Evolutionary conservation across 352 stramenopile species (phyloP).

Genomic region (Phytophthora macrochlamydospora): DNA sequence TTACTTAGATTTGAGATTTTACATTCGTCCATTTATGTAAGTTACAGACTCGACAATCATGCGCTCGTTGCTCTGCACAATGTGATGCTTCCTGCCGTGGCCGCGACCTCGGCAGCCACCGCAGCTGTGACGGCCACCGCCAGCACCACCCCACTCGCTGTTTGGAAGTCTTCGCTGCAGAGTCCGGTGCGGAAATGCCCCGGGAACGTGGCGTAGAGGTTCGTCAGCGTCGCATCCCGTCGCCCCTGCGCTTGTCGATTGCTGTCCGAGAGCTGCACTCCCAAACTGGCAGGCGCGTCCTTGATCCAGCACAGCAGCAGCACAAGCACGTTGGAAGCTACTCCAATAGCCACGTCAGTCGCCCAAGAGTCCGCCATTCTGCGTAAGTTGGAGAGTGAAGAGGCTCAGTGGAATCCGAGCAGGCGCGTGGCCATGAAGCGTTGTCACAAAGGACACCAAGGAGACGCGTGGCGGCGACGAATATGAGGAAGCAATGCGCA

Average conservation of each 20-base stretch:
- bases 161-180: slow-evolving; percentile 25
- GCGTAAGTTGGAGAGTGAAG: slow-evolving; percentile 9
- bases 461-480: background rate
- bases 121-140: slow-evolving; percentile 22
- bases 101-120: slow-evolving; percentile 19
- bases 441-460: background rate
- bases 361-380: slow-evolving; percentile 23
- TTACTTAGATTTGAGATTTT: too few species aligned
- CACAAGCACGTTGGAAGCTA: slow-evolving; percentile 16
- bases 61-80: slow-evolving; percentile 7
- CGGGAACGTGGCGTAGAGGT: slow-evolving; percentile 25
- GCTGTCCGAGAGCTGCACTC: slow-evolving; percentile 23
- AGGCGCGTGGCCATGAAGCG: slow-evolving; percentile 25
- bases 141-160: slow-evolving; percentile 24
- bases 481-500: background rate
- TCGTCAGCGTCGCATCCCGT: slow-evolving; percentile 1
- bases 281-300: slow-evolving; percentile 11
- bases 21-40: background rate
- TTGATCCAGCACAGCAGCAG: slow-evolving; percentile 27
- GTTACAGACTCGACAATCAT: slow-evolving; percentile 5
- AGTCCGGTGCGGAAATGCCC: slow-evolving; percentile 25
- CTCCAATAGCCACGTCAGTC: slow-evolving; percentile 11
- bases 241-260: slow-evolving; percentile 16
- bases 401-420: slow-evolving; percentile 7
- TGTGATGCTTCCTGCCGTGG: slow-evolving; percentile 21